Conservation (phyloP, 192 early-diverging fungal species). For the Linnemannia exigua region DNA sequence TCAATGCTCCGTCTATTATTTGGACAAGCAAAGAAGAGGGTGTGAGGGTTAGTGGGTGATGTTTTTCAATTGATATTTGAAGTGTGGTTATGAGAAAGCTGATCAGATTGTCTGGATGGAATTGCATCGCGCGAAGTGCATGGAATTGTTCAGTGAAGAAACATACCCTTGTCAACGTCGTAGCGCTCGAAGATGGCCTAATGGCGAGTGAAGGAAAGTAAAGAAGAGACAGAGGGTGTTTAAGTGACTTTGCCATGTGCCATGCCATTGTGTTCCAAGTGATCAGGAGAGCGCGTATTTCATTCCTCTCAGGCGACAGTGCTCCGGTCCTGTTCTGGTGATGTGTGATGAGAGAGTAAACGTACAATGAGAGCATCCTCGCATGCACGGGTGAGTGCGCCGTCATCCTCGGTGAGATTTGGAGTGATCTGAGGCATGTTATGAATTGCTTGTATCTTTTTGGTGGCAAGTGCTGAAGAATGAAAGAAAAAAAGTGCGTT, state of each 20-base stretch:
- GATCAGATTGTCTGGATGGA: neutral
- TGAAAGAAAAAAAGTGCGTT: neutral
- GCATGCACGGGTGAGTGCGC: conserved; percentile 46
- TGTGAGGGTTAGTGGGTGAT: neutral
- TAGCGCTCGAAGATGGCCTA: conserved; percentile 55
- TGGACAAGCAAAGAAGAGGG: neutral
- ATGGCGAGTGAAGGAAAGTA: neutral
- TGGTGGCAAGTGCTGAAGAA: neutral
- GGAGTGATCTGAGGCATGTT: conserved; percentile 50
- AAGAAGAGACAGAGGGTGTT: too few species aligned
- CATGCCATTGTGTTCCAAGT: neutral
- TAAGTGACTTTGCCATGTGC: neutral
- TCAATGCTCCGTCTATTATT: conserved; percentile 58
- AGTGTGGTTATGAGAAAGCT: neutral
- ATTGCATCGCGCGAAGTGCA: neutral
- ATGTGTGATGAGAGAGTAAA: neutral
- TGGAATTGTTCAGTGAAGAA: neutral
- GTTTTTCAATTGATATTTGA: neutral
- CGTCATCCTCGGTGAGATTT: conserved; percentile 46
- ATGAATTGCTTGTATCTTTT: neutral
- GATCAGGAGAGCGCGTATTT: neutral
- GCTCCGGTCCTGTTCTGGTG: neutral
- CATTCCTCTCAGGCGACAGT: neutral
- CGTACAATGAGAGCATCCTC: conserved; percentile 49
- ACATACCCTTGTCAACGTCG: conserved; percentile 47